A percentile compares a stretch with the other conserved stretches of the same genome.
These are phyloP conservation scores for Periconia sp. DNA, from an alignment of 2,329 filamentous ascomycete species.

Conservation along the genomic window DNA sequence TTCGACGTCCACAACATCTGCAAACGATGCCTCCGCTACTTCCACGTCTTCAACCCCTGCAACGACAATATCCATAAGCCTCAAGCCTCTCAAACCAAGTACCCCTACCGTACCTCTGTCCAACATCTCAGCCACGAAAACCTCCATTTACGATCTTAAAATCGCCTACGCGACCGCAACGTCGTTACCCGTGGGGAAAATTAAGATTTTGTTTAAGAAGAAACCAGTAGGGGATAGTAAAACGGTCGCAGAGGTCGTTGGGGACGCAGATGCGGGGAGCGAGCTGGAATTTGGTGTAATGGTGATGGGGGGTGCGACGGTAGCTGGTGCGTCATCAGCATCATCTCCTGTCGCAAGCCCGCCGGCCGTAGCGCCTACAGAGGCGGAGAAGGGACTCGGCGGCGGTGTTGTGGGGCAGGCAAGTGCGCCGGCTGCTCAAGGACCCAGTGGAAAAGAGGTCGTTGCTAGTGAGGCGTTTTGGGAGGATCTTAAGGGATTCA, in stretches of 20 bases:
- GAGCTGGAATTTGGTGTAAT: conserved; percentile 81
- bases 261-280: conserved; percentile 51
- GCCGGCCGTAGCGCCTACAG: conserved; percentile 55
- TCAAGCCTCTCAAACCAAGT: conserved; percentile 69
- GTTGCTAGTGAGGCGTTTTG: conserved; percentile 78
- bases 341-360: conserved; percentile 47
- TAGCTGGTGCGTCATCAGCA: conserved; percentile 36
- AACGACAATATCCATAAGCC: conserved; percentile 54
- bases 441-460: conserved; percentile 60
- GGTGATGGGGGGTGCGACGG: conserved; percentile 67
- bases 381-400: conserved; percentile 48
- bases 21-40: conserved; percentile 43
- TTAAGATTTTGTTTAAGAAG: conserved; percentile 84
- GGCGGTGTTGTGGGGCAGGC: conserved; percentile 4
- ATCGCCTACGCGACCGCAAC: conserved; percentile 65
- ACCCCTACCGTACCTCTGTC: conserved; percentile 68
- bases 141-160: conserved; percentile 80
- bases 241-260: conserved; percentile 71
- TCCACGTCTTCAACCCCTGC: conserved; percentile 15
- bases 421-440: conserved; percentile 46
- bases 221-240: conserved; percentile 81
- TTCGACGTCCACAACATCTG: conserved; percentile 41
- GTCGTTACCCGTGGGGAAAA: conserved; percentile 64
- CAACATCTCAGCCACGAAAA: conserved; percentile 62
- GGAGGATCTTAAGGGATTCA: conserved; percentile 78